phyloP scores from a whole-genome alignment of 805 yeast genomes.

The Wickerhamomyces tratensis region DNA sequence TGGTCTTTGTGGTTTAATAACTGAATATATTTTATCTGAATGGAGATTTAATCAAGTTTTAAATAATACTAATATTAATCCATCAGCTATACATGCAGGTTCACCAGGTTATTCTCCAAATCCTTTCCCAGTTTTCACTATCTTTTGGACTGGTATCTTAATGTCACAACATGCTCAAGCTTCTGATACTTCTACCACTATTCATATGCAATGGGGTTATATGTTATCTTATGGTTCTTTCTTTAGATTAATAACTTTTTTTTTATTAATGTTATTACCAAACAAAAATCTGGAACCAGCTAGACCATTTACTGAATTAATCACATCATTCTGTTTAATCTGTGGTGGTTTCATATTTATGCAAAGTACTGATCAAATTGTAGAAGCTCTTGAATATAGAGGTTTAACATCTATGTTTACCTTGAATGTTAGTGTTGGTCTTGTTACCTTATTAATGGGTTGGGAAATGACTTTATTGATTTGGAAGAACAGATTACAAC shows the following conservation, averaged over 20 bases:
- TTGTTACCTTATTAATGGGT: conserved; percentile 71
- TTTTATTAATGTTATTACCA: conserved; percentile 40
- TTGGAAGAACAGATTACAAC: conserved; percentile 42
- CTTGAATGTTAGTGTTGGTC: conserved; percentile 76
- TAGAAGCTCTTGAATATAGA: conserved; percentile 71
- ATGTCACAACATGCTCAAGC: conserved; percentile 96
- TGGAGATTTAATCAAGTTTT: conserved; percentile 47
- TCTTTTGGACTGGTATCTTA: conserved; percentile 92
- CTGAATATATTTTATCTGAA: conserved; percentile 54
- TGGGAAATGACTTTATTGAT: conserved; percentile 73
- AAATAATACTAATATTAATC: conserved; percentile 18
- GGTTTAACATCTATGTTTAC: conserved; percentile 88
- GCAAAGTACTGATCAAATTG: conserved; percentile 83
- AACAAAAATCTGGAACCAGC: conserved; percentile 33
- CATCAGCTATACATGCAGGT: conserved; percentile 24
- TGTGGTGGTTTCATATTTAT: conserved; percentile 89
- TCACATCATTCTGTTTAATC: conserved; percentile 69
- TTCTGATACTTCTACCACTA: conserved; percentile 60
- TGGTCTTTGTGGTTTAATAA: conserved; percentile 82
- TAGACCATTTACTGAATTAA: conserved; percentile 80
- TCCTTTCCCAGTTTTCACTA: conserved; percentile 88
- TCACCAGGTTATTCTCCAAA: conserved; percentile 82
- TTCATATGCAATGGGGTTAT: conserved; percentile 92
- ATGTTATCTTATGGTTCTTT: conserved; percentile 75
- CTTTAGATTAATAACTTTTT: conserved; percentile 59